phyloP scores from a whole-genome alignment of 257 asterid genomes.

The Datura wrightii region DNA sequence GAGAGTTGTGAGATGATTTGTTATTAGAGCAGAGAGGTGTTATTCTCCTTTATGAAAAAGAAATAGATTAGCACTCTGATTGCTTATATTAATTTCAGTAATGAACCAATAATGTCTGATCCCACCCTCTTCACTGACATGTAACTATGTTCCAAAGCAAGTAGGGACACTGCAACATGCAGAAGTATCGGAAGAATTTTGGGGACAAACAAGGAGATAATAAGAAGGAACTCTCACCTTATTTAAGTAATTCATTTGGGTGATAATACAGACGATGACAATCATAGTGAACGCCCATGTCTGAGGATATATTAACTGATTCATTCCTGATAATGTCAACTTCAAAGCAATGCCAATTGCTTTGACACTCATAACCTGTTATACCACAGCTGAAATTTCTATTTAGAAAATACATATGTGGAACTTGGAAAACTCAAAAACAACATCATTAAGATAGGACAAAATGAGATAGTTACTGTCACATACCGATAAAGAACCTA shows the following conservation, averaged over 20 bases:
- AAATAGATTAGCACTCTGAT: conserved; percentile 6
- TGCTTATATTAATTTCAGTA: neutral
- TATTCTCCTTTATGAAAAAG: neutral
- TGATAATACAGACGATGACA: conserved; percentile 73
- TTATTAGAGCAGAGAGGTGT: neutral
- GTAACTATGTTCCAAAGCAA: neutral
- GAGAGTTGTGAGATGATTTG: conserved; percentile 1
- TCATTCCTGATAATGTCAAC: conserved; percentile 86
- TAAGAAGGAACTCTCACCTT: conserved; percentile 56
- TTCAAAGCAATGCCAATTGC: conserved; percentile 95
- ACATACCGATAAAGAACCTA: conserved; percentile 93
- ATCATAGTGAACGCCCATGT: conserved; percentile 85
- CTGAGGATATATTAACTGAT: conserved; percentile 89
- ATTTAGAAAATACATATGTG: neutral
- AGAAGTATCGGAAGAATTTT: neutral
- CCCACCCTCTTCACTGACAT: neutral
- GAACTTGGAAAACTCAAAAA: neutral
- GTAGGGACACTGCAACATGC: neutral
- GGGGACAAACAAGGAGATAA: neutral
- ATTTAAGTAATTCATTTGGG: conserved; percentile 91
- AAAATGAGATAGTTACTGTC: neutral
- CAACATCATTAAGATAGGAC: neutral
- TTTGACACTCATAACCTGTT: conserved; percentile 97
- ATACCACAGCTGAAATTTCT: conserved; percentile 31
- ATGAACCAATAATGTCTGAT: conserved; percentile 9